These are phyloP conservation scores for Puccinia triticina DNA, from an alignment of 1,284 basidiomycete genomes.

Conservation along the genomic window DNA sequence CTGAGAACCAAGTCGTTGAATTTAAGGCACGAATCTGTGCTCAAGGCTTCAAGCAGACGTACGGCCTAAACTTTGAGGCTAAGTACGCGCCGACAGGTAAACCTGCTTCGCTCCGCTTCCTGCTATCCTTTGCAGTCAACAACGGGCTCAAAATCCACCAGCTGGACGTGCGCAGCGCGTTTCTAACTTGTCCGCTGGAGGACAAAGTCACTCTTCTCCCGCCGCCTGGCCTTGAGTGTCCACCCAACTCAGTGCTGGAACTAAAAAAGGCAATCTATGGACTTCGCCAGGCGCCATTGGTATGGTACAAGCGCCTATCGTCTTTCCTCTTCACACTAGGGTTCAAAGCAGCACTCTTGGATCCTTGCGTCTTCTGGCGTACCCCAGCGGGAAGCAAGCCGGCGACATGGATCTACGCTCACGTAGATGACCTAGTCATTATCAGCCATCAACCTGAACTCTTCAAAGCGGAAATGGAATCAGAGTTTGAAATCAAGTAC, in stretches of 20 bases:
- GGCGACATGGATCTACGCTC: neutral
- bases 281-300: too few relatives aligned
- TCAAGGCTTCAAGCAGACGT: slow-evolving; percentile 48
- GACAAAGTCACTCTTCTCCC: too few relatives aligned
- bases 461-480: neutral
- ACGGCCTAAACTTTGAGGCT: slow-evolving; percentile 50
- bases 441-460: neutral
- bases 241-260: too few relatives aligned
- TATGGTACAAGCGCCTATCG: neutral
- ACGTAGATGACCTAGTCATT: slow-evolving; percentile 10
- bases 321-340: neutral
- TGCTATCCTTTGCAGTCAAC: slow-evolving; percentile 52
- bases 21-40: slow-evolving; percentile 52
- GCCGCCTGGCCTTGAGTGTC: too few relatives aligned
- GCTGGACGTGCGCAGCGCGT: too few relatives aligned
- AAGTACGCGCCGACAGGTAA: slow-evolving; percentile 51
- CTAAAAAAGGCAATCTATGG: too few relatives aligned
- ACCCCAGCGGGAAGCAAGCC: neutral
- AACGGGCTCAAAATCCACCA: too few relatives aligned
- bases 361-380: slow-evolving; percentile 7
- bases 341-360: neutral
- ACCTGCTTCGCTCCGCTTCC: slow-evolving; percentile 11
- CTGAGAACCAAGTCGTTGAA: too few relatives aligned
- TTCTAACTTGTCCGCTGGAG: too few relatives aligned
- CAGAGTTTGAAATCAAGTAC: neutral